phyloP scores from a whole-genome alignment of 306 rosid genomes.

The Trifolium pratense region DNA sequence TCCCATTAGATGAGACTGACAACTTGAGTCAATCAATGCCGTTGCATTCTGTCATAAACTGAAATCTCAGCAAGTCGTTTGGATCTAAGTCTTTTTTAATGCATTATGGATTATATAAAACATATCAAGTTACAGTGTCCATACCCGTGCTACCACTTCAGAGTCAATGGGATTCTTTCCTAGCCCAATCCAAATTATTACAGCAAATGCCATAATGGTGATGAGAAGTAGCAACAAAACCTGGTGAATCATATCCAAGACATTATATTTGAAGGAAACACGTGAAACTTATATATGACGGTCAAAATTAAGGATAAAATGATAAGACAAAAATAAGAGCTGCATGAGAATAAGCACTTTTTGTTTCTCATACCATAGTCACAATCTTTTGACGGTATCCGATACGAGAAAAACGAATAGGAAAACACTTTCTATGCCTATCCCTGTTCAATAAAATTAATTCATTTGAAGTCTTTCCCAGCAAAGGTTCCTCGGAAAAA shows the following conservation, averaged over 20 bases:
- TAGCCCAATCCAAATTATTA: constrained; percentile 78
- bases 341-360: constrained; percentile 28
- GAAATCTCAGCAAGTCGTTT: constrained; percentile 12
- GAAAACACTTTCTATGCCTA: constrained; percentile 72
- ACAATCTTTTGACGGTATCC: constrained; percentile 88
- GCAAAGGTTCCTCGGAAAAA: constrained; percentile 63
- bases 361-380: constrained; percentile 63
- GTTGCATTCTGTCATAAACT: constrained; percentile 8
- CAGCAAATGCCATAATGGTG: constrained; percentile 69
- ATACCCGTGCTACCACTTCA: constrained; percentile 77
- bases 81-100: not conserved
- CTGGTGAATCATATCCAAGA: constrained; percentile 56
- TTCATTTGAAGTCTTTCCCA: constrained; percentile 62
- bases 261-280: constrained; percentile 36
- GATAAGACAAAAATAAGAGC: constrained; percentile 25
- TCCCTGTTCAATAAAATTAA: constrained; percentile 49
- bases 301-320: constrained; percentile 25
- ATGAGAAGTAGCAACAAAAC: constrained; percentile 62
- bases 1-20: constrained; percentile 2
- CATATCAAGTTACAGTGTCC: constrained; percentile 34
- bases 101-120: constrained; percentile 22
- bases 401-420: constrained; percentile 64
- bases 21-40: not conserved
- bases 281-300: constrained; percentile 10
- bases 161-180: constrained; percentile 75